A percentile compares a stretch with the other conserved stretches of the same genome.
These are phyloP conservation scores for Botryotinia convoluta DNA, from an alignment of 2,329 filamentous ascomycete species.

Conservation along the genomic window DNA sequence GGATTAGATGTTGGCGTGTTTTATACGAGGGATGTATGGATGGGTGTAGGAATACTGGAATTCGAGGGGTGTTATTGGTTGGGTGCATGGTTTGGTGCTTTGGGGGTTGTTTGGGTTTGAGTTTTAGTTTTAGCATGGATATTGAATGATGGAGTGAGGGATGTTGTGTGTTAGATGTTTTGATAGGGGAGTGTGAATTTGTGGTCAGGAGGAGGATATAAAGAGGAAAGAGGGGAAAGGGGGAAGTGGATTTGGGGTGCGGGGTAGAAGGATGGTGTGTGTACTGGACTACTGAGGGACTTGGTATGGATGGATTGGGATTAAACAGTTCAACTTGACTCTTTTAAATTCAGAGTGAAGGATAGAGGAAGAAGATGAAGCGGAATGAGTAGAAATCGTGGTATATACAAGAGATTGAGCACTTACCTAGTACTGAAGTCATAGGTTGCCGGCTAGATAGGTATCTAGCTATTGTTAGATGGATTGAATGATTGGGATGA, in stretches of 20 bases:
- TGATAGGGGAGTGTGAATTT: neutral
- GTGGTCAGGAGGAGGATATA: neutral
- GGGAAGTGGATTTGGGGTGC: neutral
- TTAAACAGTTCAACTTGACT: neutral
- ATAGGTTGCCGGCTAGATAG: too few relatives aligned
- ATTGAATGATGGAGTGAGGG: neutral
- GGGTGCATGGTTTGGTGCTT: neutral
- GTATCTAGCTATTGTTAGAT: neutral
- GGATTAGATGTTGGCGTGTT: slow-evolving; percentile 2
- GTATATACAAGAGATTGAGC: neutral
- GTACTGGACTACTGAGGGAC: neutral
- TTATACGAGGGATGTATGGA: neutral
- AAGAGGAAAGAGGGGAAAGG: too few relatives aligned
- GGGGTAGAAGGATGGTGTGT: neutral
- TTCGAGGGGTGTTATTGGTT: neutral
- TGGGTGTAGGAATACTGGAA: slow-evolving; percentile 11
- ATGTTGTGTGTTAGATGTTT: neutral
- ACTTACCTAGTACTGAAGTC: neutral
- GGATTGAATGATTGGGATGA: neutral
- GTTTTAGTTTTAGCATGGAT: neutral
- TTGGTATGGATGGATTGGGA: neutral
- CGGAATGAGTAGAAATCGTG: neutral
- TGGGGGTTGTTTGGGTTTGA: neutral
- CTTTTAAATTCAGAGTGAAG: neutral
- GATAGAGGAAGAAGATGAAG: neutral